These are phyloP conservation scores for Blastocladiella emersonii DNA, from an alignment of 371 early-diverging fungal genomes.

Conservation along the genomic window DNA sequence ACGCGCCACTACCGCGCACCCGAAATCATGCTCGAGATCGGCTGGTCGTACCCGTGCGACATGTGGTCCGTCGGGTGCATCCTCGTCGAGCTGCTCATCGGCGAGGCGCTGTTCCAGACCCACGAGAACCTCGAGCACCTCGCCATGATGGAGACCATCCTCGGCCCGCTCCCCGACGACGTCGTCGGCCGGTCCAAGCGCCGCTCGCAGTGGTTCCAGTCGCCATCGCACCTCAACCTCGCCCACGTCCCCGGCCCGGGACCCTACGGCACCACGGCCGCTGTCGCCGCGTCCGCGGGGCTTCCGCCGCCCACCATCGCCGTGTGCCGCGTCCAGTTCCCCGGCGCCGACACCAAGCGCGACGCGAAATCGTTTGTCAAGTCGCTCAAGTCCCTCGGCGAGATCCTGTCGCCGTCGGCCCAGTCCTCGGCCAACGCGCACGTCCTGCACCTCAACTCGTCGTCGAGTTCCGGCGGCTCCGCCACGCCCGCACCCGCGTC, in stretches of 20 bases:
- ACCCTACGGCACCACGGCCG: background rate
- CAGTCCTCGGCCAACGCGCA: background rate
- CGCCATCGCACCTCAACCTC: constrained; percentile 1
- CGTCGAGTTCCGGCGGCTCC: background rate
- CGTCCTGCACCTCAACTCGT: background rate
- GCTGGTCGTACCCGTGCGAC: constrained; percentile 94
- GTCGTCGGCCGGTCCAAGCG: constrained; percentile 14
- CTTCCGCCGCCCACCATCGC: background rate
- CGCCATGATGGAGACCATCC: constrained; percentile 55
- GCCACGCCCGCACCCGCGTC: background rate
- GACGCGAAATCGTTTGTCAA: background rate
- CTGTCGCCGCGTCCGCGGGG: background rate
- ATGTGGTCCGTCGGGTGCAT: constrained; percentile 97
- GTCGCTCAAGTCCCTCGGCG: background rate
- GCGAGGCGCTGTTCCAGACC: constrained; percentile 88
- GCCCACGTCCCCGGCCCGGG: background rate
- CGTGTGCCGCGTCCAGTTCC: background rate
- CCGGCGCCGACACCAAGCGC: background rate
- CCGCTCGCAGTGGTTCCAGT: constrained; percentile 18
- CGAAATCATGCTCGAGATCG: constrained; percentile 82
- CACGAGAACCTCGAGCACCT: constrained; percentile 69
- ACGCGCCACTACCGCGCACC: constrained; percentile 95
- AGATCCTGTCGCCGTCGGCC: background rate
- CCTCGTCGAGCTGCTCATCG: constrained; percentile 81
- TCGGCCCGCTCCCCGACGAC: constrained; percentile 34